These are phyloP conservation scores for Hibiscus trionum DNA, from an alignment of 345 rosid genomes.

Conservation along the genomic window DNA sequence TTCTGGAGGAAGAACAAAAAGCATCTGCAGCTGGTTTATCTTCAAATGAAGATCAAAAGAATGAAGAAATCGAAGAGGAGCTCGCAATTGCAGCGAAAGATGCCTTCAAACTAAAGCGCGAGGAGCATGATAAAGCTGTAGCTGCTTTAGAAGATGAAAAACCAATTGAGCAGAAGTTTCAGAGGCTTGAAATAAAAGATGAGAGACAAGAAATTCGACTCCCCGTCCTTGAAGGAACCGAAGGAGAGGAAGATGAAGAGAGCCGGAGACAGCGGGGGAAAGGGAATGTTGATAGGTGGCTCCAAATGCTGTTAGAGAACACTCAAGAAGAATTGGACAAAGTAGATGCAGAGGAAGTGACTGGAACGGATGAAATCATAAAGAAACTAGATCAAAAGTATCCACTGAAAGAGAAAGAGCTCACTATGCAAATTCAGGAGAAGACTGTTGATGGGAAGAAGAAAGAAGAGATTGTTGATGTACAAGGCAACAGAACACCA, in stretches of 20 bases:
- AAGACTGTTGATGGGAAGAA: slow-evolving; percentile 10
- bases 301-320: slow-evolving; percentile 62
- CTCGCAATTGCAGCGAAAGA: slow-evolving; percentile 19
- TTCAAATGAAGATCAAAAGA: slow-evolving; percentile 26
- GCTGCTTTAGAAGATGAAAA: slow-evolving; percentile 26
- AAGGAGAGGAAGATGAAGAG: slow-evolving; percentile 70
- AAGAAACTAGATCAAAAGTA: slow-evolving; percentile 44
- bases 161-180: slow-evolving; percentile 30
- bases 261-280: slow-evolving; percentile 69
- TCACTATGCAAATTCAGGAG: background rate
- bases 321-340: slow-evolving; percentile 32
- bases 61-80: slow-evolving; percentile 30
- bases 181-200: slow-evolving; percentile 34
- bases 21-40: slow-evolving; percentile 37
- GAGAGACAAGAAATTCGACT: slow-evolving; percentile 30
- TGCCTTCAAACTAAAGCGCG: slow-evolving; percentile 15
- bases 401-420: slow-evolving; percentile 37
- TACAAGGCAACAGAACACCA: slow-evolving; percentile 14
- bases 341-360: slow-evolving; percentile 18
- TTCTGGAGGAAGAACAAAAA: slow-evolving; percentile 68
- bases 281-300: slow-evolving; percentile 94
- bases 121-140: slow-evolving; percentile 29
- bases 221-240: slow-evolving; percentile 28
- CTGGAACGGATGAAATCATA: slow-evolving; percentile 44
- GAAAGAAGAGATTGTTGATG: slow-evolving; percentile 18